Evolutionary conservation across 106 monocot species (phyloP).

Genomic region (Cymbidium sinense): DNA sequence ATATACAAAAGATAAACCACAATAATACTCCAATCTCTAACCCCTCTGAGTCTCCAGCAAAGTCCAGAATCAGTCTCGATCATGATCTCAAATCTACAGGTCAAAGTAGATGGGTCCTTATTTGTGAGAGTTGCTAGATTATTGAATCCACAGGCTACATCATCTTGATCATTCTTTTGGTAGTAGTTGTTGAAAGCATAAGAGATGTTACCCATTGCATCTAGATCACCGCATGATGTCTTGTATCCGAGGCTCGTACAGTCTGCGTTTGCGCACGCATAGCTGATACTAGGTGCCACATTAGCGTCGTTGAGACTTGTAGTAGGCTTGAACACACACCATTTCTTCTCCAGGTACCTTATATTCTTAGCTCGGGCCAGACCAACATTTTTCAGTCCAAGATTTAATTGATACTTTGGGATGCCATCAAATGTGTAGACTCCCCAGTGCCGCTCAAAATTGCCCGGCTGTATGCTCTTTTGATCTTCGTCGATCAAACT

Average conservation of each 20-base stretch:
- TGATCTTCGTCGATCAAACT: constrained; percentile 61
- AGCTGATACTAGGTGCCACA: constrained; percentile 29
- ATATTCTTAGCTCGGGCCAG: constrained; percentile 24
- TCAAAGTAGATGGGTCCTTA: constrained; percentile 36
- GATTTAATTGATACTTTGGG: constrained; percentile 36
- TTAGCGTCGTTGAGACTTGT: constrained; percentile 24
- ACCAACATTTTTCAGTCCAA: constrained; percentile 1
- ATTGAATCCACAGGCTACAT: constrained; percentile 29
- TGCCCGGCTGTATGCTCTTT: constrained; percentile 64
- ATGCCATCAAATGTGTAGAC: constrained; percentile 35
- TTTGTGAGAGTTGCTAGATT: constrained; percentile 22
- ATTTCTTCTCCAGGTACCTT: constrained; percentile 47
- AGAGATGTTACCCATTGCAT: constrained; percentile 26
- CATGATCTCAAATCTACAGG: constrained; percentile 68
- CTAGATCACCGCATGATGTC: constrained; percentile 42
- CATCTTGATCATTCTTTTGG: constrained; percentile 42
- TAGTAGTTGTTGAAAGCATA: constrained; percentile 39
- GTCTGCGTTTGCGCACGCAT: constrained; percentile 42
- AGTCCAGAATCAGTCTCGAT: constrained; percentile 21
- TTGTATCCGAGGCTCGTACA: constrained; percentile 59
- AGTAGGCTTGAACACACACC: constrained; percentile 62
- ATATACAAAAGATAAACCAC: neutral
- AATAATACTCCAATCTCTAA: neutral
- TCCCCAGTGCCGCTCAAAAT: constrained; percentile 73
- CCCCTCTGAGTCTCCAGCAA: neutral